Conservation (phyloP, 2,329 filamentous ascomycete genomes). For the Clarireedia paspali region DNA sequence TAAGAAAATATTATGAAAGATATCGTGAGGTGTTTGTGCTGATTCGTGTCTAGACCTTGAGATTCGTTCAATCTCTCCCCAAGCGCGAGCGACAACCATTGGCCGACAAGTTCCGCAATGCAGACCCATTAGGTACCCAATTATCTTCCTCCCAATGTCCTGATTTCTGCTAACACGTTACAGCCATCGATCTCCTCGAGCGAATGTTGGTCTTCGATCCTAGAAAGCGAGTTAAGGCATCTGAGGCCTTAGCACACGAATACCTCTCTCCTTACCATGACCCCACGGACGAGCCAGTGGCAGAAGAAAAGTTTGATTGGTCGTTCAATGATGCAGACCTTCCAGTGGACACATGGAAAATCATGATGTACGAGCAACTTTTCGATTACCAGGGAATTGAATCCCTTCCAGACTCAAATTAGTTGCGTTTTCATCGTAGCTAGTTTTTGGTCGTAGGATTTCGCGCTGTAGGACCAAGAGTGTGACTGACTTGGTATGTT, state of each 20-base stretch:
- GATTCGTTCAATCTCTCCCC: slow-evolving; percentile 95
- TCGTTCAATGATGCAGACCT: slow-evolving; percentile 98
- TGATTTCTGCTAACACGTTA: slow-evolving; percentile 22
- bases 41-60: slow-evolving; percentile 58
- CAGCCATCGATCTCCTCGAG: slow-evolving; percentile 89
- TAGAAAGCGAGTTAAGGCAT: slow-evolving; percentile 86
- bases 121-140: slow-evolving; percentile 70
- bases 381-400: slow-evolving; percentile 22
- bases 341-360: slow-evolving; percentile 99
- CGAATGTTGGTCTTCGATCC: slow-evolving; percentile 98
- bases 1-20: slow-evolving; percentile 37
- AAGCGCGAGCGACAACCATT: slow-evolving; percentile 89
- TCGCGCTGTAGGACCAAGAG: slow-evolving; percentile 12
- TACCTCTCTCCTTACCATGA: slow-evolving; percentile 97
- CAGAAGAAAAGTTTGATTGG: slow-evolving; percentile 98
- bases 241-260: slow-evolving; percentile 78
- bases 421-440: neutral
- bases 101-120: slow-evolving; percentile 87
- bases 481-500: slow-evolving; percentile 28
- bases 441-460: slow-evolving; percentile 2
- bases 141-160: neutral
- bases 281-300: slow-evolving; percentile 88
- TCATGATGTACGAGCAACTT: slow-evolving; percentile 80
- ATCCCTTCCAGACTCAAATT: slow-evolving; percentile 1
- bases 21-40: slow-evolving; percentile 19